Conservation (phyloP, 148 eudicot species). For the Vaccinium myrtillus region DNA sequence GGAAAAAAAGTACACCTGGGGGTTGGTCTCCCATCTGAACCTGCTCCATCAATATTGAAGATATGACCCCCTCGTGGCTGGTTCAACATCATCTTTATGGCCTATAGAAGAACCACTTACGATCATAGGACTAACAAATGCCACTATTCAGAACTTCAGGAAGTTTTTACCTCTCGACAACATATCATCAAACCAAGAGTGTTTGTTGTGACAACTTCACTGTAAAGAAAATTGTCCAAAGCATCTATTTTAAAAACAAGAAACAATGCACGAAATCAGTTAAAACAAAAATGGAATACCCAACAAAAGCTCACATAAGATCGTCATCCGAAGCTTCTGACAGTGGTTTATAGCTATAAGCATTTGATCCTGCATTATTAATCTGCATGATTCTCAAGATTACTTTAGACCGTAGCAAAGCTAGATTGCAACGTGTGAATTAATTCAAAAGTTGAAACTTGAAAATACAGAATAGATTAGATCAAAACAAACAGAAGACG, state of each 20-base stretch:
- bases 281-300: neutral
- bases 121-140: constrained; percentile 17
- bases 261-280: neutral
- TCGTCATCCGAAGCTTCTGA: constrained; percentile 97
- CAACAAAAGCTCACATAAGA: constrained; percentile 59
- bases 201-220: constrained; percentile 95
- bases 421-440: neutral
- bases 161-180: constrained; percentile 79
- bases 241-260: neutral
- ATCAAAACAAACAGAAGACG: neutral
- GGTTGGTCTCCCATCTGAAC: constrained; percentile 99
- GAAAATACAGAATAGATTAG: neutral
- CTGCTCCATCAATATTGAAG: constrained; percentile 97
- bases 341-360: constrained; percentile 88
- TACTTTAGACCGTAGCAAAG: constrained; percentile 19
- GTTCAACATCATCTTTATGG: constrained; percentile 84
- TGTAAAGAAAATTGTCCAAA: constrained; percentile 33
- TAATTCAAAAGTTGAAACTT: neutral
- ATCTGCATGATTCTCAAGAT: constrained; percentile 70
- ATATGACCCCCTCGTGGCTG: constrained; percentile 92
- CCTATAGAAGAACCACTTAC: constrained; percentile 42
- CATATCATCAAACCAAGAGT: constrained; percentile 98
- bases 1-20: constrained; percentile 56
- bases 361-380: constrained; percentile 99
- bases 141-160: constrained; percentile 5